Base-by-base conservation (phyloP, 805 yeast genomes). In the Candida parachauliodes region DNA sequence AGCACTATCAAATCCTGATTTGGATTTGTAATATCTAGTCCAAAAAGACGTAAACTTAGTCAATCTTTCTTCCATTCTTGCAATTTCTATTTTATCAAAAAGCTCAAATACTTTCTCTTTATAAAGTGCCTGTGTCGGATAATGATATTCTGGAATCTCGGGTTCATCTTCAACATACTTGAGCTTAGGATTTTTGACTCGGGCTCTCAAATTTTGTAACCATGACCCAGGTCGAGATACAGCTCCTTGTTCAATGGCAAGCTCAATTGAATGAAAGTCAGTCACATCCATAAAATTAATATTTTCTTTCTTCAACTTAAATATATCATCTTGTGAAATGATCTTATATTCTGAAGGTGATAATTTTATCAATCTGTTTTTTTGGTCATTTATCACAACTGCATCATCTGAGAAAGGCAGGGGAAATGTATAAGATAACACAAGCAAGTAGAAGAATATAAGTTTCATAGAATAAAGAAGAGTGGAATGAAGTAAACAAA, bases 1-100 rank as follows among this genome's bases (percentile, higher is more conserved):
- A 4, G 94, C 79, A 49, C 87, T 75, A 43, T 82, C 76, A 8
- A 68, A 59, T 0, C 96, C 96, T n/a, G 72, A 52, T 18, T 75
- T 70, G 1, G 85, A 75, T 54, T 82, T 80, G 62, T 85, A 86
- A 56, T 82, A 84, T 38, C 96, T 72, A 15, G 88, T 81, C 60
- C 66, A 76, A 56, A 85, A 87, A 28, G 83, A 73, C 5, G 88
- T 67, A 53, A 86, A 79, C 34, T 70, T 60, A 16, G 77, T 75
- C 57, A 87, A 68, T 47, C 74, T 75, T 18, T 60, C 59, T 49
- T 74, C 62, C 61, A 83, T 70, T 24, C 59, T 54, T 9, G 57
- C 62, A 37, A 59, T 59, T 43, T 74, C 68, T 37, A 86, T 75
- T 3, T 65, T 41, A 4, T 54, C 48, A 29, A 70, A 51, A 28